Evolutionary conservation across 164 flowering plant genomes (phyloP).

Genomic region (Sextonia rubra): DNA sequence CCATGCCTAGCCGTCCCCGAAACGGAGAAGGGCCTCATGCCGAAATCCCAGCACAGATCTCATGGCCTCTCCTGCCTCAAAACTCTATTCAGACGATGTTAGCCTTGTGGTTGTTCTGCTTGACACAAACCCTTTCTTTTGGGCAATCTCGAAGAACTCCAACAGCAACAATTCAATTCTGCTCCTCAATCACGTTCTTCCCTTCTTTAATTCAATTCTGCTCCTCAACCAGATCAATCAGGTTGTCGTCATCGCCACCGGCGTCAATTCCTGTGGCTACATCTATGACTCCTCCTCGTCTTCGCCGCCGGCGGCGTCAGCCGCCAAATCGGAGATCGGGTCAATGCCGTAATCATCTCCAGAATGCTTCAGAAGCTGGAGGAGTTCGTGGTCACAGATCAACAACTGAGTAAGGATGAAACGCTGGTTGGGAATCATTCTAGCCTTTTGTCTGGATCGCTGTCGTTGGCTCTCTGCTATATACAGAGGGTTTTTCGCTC

Average conservation of each 20-base stretch:
- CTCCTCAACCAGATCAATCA: conserved; percentile 83
- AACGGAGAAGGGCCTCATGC: too few relatives aligned
- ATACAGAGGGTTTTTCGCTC: conserved; percentile 79
- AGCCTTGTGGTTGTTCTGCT: conserved; percentile 73
- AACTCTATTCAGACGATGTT: conserved; percentile 84
- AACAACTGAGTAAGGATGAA: conserved; percentile 36
- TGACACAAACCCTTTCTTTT: conserved; percentile 86
- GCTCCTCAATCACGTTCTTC: conserved; percentile 66
- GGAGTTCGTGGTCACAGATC: conserved; percentile 61
- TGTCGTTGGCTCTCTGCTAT: conserved; percentile 94
- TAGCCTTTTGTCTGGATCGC: conserved; percentile 80
- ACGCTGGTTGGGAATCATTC: conserved; percentile 29
- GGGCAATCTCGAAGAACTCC: conserved; percentile 35
- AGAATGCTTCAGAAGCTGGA: conserved; percentile 58
- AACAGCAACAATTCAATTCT: conserved; percentile 27
- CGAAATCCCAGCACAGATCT: too few relatives aligned
- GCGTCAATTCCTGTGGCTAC: conserved; percentile 70
- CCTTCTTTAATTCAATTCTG: conserved; percentile 74
- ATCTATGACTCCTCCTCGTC: conserved; percentile 65
- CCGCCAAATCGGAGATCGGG: conserved; percentile 24
- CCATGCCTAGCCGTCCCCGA: too few relatives aligned
- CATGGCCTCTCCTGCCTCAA: conserved; percentile 50
- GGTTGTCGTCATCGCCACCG: conserved; percentile 83
- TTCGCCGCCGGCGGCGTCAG: conserved; percentile 8
- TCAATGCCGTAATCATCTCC: conserved; percentile 40